These are phyloP conservation scores for Nakaseomyces uthaithaninus DNA, from an alignment of 1,139 yeast genomes.

Conservation along the genomic window DNA sequence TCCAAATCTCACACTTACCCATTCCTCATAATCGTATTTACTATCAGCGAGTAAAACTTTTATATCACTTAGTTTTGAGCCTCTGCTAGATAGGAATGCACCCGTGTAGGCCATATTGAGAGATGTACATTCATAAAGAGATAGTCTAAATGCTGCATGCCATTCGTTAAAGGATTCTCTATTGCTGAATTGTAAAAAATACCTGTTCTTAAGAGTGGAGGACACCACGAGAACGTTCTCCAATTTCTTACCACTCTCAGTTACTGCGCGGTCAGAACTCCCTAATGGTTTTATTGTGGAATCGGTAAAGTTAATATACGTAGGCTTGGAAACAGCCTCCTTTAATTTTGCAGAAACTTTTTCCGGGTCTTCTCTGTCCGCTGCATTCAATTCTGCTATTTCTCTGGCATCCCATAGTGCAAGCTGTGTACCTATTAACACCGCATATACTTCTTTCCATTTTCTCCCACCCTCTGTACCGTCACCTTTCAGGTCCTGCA, in stretches of 20 bases:
- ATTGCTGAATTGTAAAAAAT: conserved; percentile 65
- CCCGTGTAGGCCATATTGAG: conserved; percentile 96
- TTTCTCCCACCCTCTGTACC: conserved; percentile 75
- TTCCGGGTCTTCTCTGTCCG: conserved; percentile 18
- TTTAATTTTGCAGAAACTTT: conserved; percentile 43
- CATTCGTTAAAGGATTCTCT: conserved; percentile 50
- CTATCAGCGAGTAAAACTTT: conserved; percentile 77
- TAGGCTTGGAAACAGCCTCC: conserved; percentile 59
- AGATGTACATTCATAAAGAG: conserved; percentile 69
- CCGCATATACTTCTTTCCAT: conserved; percentile 93
- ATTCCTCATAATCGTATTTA: conserved; percentile 80
- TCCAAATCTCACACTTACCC: conserved; percentile 92
- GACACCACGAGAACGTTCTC: conserved; percentile 78
- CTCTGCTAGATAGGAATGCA: conserved; percentile 80
- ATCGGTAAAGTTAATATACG: conserved; percentile 83
- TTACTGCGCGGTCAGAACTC: conserved; percentile 68
- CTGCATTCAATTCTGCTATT: conserved; percentile 43
- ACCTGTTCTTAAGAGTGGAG: conserved; percentile 84
- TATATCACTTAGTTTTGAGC: conserved; percentile 78
- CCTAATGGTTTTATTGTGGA: conserved; percentile 75
- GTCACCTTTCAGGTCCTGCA: conserved; percentile 67
- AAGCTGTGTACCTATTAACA: conserved; percentile 79
- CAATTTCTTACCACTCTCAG: conserved; percentile 71
- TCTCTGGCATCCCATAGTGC: conserved; percentile 89
- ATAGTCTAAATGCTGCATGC: conserved; percentile 74